phyloP scores from a whole-genome alignment of 2,329 filamentous ascomycete genomes.

The Setomelanomma holmii region DNA sequence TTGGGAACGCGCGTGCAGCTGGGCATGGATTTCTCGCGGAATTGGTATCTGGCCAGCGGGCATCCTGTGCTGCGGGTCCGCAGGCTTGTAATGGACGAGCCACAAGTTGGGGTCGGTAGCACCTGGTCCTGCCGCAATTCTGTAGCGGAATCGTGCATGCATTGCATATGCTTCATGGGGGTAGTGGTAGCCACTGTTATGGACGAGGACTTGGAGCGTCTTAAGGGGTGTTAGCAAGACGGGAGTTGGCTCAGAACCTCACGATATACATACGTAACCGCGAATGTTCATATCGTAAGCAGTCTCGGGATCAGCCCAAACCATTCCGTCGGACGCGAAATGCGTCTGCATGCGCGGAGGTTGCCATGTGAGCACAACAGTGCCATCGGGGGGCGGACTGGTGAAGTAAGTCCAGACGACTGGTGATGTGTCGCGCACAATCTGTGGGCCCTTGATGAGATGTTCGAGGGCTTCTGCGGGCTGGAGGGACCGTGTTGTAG shows the following conservation, averaged over 20 bases:
- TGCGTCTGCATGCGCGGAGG: slow-evolving; percentile 71
- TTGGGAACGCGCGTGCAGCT: slow-evolving; percentile 67
- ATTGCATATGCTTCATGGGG: slow-evolving; percentile 74
- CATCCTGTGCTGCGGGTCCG: slow-evolving; percentile 76
- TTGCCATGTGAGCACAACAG: slow-evolving; percentile 88
- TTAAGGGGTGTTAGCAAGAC: slow-evolving; percentile 49
- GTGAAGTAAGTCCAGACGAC: slow-evolving; percentile 96
- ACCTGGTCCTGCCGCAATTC: slow-evolving; percentile 75
- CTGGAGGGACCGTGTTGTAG: slow-evolving; percentile 73
- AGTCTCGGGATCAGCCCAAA: slow-evolving; percentile 85
- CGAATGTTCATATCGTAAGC: slow-evolving; percentile 76
- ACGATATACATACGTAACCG: slow-evolving; percentile 64
- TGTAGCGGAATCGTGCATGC: slow-evolving; percentile 85
- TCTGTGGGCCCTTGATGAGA: slow-evolving; percentile 81
- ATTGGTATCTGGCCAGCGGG: slow-evolving; percentile 72
- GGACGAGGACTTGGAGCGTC: slow-evolving; percentile 88
- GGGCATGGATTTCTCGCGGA: slow-evolving; percentile 63
- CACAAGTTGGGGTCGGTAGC: slow-evolving; percentile 82
- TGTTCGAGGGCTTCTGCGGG: slow-evolving; percentile 81
- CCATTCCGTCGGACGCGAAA: slow-evolving; percentile 89
- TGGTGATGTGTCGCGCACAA: slow-evolving; percentile 81
- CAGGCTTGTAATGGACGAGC: slow-evolving; percentile 87
- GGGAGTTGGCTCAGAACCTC: not conserved
- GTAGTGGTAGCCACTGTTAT: slow-evolving; percentile 80
- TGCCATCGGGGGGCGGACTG: slow-evolving; percentile 75